Base-by-base conservation (phyloP, 2,329 filamentous ascomycete genomes). In the Podosphaera fusca region DNA sequence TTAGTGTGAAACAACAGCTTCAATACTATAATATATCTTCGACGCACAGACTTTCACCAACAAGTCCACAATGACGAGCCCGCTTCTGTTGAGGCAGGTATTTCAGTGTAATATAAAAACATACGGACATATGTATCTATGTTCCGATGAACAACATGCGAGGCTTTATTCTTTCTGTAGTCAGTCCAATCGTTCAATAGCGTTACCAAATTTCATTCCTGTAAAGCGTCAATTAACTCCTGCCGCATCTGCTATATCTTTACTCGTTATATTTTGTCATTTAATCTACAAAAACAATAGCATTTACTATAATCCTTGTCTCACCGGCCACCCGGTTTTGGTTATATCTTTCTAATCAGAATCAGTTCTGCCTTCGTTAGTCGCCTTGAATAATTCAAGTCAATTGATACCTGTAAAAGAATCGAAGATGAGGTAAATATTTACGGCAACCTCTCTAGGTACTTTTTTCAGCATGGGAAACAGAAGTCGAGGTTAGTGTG, bases 401-500 rank as follows among this genome's bases (percentile, higher is more conserved):
- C 10, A 42, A 42, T 2, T 42, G 4, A 42, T 12, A 8, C 10
- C 10, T 14, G 38, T 12, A 14, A 42, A 12, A 12, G 10, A 8
- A 4, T 42, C n/a, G 10, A 42, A 14, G 38, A 42, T 42, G 38
- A 42, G 38, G 5, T 42, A 42, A 42, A 42, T 42, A 14, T 12
- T 42, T 42, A 12, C 38, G n/a, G 10, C 38, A 14, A 14, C 3
- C n/a, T 14, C n/a, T 38, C n/a, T 42, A 14, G 10, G 9, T 6
- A 42, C 1, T 42, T 12, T 7, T 12, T 42, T 59, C 64, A 67
- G 61, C 55, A 69, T 68, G 67, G 63, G 62, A 52, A 62, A 61
- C 59, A 63, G 65, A 57, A 64, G 61, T 62, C 62, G 68, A 64
- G 67, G 68, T 69, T 59, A 57, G 66, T 63, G 34, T 12, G n/a